Percentiles rank a stretch among this genome's conserved stretches.
These are phyloP conservation scores for Phoenix dactylifera DNA, from an alignment of 176 grass and related monocot species.

Conservation along the genomic window DNA sequence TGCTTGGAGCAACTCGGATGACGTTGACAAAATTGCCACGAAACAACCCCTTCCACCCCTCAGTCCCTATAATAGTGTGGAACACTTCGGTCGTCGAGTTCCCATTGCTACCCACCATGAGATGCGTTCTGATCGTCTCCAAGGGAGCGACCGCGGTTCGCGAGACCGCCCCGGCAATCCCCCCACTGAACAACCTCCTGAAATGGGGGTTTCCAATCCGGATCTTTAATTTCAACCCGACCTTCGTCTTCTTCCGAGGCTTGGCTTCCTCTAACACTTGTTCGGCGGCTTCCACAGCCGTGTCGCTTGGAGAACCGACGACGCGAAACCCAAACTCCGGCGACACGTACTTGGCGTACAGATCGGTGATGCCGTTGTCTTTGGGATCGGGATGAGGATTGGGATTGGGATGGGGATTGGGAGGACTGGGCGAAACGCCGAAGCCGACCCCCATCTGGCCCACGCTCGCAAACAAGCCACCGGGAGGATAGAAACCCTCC, in stretches of 20 bases:
- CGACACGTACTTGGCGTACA: constrained; percentile 11
- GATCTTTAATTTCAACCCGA: constrained; percentile 46
- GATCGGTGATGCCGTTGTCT: constrained; percentile 20
- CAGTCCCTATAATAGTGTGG: constrained; percentile 39
- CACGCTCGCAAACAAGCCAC: constrained; percentile 50
- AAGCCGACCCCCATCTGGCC: constrained; percentile 19
- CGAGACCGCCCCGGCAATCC: constrained; percentile 62
- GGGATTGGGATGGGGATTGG: constrained; percentile 3
- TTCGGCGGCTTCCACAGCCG: neutral
- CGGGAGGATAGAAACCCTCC: constrained; percentile 28
- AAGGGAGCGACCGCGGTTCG: constrained; percentile 72
- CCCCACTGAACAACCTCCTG: constrained; percentile 55
- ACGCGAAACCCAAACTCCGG: constrained; percentile 24
- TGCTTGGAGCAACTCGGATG: constrained; percentile 69
- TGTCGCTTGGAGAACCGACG: constrained; percentile 2
- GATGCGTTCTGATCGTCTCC: constrained; percentile 86
- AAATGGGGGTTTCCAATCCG: constrained; percentile 61
- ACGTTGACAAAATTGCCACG: constrained; percentile 82
- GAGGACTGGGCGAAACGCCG: constrained; percentile 5
- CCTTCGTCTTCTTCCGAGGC: constrained; percentile 25
- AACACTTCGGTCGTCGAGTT: constrained; percentile 49
- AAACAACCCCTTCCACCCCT: constrained; percentile 79
- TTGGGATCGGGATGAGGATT: neutral
- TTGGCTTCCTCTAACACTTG: neutral
- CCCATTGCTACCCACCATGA: constrained; percentile 73